These are phyloP conservation scores for Dentipellis sp. DNA, from an alignment of 768 basidiomycete species.

Conservation along the genomic window DNA sequence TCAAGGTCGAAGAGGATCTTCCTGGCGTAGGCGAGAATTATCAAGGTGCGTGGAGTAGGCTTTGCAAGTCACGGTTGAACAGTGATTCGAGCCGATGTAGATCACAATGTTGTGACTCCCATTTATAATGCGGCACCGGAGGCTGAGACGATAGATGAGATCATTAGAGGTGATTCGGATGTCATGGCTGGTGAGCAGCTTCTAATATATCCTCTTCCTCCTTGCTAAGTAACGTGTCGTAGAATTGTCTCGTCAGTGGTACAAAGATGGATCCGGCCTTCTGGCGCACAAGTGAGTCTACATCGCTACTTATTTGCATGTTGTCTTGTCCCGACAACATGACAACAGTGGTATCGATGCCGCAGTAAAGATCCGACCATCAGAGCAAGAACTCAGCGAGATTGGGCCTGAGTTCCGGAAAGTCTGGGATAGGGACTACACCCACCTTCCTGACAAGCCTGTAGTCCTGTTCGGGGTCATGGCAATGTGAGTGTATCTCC, in stretches of 20 bases:
- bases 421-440: slow-evolving; percentile 16
- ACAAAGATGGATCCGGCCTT: slow-evolving; percentile 32
- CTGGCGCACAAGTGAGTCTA: slow-evolving; percentile 43
- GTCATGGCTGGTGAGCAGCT: slow-evolving; percentile 12
- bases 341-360: slow-evolving; percentile 18
- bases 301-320: too few species aligned
- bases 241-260: slow-evolving; percentile 27
- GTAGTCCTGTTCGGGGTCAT: slow-evolving; percentile 8
- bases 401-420: slow-evolving; percentile 19
- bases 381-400: slow-evolving; percentile 12
- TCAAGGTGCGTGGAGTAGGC: slow-evolving; percentile 20
- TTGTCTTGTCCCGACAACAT: too few species aligned
- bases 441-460: slow-evolving; percentile 17
- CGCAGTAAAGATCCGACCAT: slow-evolving; percentile 18
- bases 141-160: slow-evolving; percentile 15
- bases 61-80: neutral
- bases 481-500: slow-evolving; percentile 11
- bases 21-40: slow-evolving; percentile 36
- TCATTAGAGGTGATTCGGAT: slow-evolving; percentile 10
- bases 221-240: slow-evolving; percentile 9
- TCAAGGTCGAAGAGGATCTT: slow-evolving; percentile 26
- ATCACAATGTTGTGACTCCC: slow-evolving; percentile 15
- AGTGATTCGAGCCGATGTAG: slow-evolving; percentile 3
- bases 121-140: slow-evolving; percentile 10
- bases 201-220: too few species aligned